Conservation (phyloP, 2,329 filamentous ascomycete genomes). For the Clonostachys byssicola region DNA sequence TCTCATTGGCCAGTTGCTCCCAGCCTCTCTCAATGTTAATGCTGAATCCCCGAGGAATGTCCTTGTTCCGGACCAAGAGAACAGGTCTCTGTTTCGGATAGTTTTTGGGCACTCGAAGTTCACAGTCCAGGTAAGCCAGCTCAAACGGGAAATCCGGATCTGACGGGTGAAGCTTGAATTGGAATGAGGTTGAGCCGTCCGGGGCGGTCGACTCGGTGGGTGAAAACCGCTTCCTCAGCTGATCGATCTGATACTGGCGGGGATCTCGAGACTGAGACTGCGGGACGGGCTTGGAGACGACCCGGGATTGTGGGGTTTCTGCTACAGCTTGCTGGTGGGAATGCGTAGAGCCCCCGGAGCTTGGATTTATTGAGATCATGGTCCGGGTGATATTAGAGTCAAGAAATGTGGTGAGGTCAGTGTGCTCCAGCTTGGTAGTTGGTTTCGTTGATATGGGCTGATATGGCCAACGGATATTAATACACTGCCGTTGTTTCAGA, state of each 20-base stretch:
- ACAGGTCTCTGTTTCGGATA: conserved; percentile 58
- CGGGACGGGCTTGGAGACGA: conserved; percentile 63
- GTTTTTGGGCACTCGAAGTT: conserved; percentile 56
- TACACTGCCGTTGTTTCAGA: no score
- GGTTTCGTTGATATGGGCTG: no score
- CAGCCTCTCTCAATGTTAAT: conserved; percentile 77
- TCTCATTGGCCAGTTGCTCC: conserved; percentile 55
- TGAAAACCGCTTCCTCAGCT: conserved; percentile 64
- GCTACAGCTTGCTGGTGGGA: conserved; percentile 41
- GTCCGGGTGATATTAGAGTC: no score
- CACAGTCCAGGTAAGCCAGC: conserved; percentile 63
- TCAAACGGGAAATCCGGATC: conserved; percentile 85
- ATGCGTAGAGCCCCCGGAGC: conserved; percentile 17
- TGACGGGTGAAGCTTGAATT: conserved; percentile 65
- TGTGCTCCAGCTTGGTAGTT: conserved; percentile 1
- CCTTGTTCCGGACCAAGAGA: conserved; percentile 62
- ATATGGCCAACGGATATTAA: no score
- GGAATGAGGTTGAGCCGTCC: conserved; percentile 50
- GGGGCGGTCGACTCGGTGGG: conserved; percentile 35
- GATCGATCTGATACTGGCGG: conserved; percentile 69
- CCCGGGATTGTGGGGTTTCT: conserved; percentile 36
- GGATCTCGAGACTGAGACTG: conserved; percentile 62
- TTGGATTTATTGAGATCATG: conserved; percentile 32
- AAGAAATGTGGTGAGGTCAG: background rate
- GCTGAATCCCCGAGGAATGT: conserved; percentile 67